Evolutionary conservation across 164 flowering plant genomes (phyloP).

Genomic region (Pachysandra terminalis): DNA sequence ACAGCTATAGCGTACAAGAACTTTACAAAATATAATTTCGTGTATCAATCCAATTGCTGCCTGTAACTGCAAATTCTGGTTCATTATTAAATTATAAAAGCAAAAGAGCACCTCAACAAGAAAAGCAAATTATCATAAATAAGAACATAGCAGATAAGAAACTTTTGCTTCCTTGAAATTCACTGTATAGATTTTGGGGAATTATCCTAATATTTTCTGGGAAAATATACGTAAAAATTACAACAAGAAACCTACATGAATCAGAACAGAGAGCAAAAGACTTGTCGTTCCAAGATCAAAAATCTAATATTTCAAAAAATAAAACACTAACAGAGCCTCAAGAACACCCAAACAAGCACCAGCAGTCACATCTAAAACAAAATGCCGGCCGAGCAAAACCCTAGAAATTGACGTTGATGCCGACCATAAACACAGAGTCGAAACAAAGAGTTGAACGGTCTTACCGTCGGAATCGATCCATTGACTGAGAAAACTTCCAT

Average conservation of each 20-base stretch:
- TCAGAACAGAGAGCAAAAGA: background rate
- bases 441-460: conserved; percentile 14
- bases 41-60: too few species aligned
- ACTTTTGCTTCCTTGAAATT: background rate
- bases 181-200: background rate
- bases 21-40: too few species aligned
- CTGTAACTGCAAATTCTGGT: too few species aligned
- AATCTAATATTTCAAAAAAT: conserved; percentile 19
- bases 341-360: conserved; percentile 71
- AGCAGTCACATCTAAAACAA: conserved; percentile 60
- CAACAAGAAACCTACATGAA: background rate
- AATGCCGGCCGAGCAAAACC: conserved; percentile 86
- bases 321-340: conserved; percentile 46
- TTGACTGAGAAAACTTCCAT: background rate
- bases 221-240: background rate
- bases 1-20: too few species aligned
- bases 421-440: conserved; percentile 50
- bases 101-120: background rate
- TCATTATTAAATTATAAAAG: too few species aligned
- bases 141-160: background rate
- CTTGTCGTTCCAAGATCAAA: background rate
- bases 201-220: background rate
- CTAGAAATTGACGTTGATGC: conserved; percentile 60
- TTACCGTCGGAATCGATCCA: conserved; percentile 18
- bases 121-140: too few species aligned